Evolutionary conservation across 805 yeast genomes (phyloP), one percentile per base, ranked within the genome.

Genomic region (Candida awuae): DNA sequence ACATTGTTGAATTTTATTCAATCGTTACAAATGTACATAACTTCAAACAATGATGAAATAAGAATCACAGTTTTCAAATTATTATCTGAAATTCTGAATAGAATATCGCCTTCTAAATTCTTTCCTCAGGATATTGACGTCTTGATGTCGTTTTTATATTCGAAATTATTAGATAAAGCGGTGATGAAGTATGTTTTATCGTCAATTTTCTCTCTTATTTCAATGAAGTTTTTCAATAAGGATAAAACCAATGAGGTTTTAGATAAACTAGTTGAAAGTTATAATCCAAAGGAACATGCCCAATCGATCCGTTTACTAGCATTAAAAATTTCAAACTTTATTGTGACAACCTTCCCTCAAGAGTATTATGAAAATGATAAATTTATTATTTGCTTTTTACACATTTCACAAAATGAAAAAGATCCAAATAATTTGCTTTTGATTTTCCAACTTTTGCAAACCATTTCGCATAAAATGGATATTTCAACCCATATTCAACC

Each of bases 351-450:
- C 21, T 62, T 63, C 40, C 33, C 46, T 3, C 53, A 50, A 8
- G 54, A 46, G 18, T 35, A 43, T 21, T 40, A 54, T 8, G 43
- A 59, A 18, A 62, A 62, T 19, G 72, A 71, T 23, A 48, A 56
- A 4, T 75, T 70, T 37, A 67, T 84, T 25, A 57, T 69, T 28
- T 58, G 81, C 0, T 88, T 82, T 47, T 54, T 84, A 26, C 75
- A 77, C 41, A 54, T 86, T 21, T 84, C 94, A 3, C 67, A 75
- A 13, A 94, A 94, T 28, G 99, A 92, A 54, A 94, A 92, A 51
- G 98, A 92, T 59, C 99, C 99, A 3, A 70, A 83, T 43, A 92
- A 94, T 59, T 65, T 92, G 45, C 55, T 92, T 50, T 44, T 72
- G 2, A 82, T 94, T 2, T 84, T 90, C 50, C 56, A 65, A 4